Base-by-base conservation (phyloP, 192 early-diverging fungal species). In the Coemansia sp. region DNA sequence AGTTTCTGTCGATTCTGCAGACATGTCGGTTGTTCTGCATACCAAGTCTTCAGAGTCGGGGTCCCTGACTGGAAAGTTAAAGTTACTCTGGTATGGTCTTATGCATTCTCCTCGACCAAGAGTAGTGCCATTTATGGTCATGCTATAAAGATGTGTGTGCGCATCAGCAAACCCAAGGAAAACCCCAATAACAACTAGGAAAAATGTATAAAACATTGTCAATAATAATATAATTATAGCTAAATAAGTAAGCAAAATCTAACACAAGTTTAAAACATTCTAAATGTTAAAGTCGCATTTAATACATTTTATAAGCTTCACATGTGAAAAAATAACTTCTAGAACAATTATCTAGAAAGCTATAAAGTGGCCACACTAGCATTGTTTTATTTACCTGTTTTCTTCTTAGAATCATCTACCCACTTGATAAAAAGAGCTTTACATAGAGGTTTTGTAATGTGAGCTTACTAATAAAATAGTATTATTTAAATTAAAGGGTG, bases 41-140 rank as follows among this genome's bases (percentile, higher is more conserved):
- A 45, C 37, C 39, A 77, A 42, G 23, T 65, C 71, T 18, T 68
- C 23, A 7, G 39, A 41, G 23, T 32, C 42, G 0, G 47, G 48
- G 44, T 68, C 62, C 18, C 65, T 61, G 16, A 60, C 61, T n/a
- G 75, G 75, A 40, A 32, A 72, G n/a, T 77, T 77, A 40, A 57
- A 63, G 5, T 50, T 54, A 0, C 48, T 38, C n/a, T 59, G 18
- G 45, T 68, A 71, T 15, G 65, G 65, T 4, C 75, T 64, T 7
- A 76, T 67, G 23, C 65, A 76, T 60, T 71, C 9, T 10, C 65
- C 65, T 45, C 44, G 9, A 9, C 13, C 44, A 9, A 45, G 44
- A 1, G 13, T 5, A 12, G 44, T 45, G 2, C 44, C 44, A 45
- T 45, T 45, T 45, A 45, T 45, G 9, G 44, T 45, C 44, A 45